These are phyloP conservation scores for Xylaria sp. DNA, from an alignment of 2,329 filamentous ascomycete genomes.

Conservation along the genomic window DNA sequence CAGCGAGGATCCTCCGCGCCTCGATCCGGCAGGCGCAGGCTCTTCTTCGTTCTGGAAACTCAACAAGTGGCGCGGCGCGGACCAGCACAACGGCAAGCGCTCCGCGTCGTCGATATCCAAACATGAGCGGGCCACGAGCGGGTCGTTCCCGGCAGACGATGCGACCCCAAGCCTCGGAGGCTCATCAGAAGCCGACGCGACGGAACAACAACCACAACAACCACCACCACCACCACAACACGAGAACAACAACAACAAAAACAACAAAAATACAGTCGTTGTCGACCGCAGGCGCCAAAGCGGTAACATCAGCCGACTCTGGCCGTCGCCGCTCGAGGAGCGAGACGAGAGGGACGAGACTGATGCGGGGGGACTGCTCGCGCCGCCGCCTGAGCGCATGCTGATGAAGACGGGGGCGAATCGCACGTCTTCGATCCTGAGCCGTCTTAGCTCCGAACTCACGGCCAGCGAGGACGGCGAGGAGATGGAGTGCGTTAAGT, in stretches of 20 bases:
- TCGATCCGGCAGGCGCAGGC: constrained; percentile 49
- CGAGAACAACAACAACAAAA: neutral
- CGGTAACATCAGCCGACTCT: constrained; percentile 22
- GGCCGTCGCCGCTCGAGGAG: constrained; percentile 24
- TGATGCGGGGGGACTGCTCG: too few species aligned
- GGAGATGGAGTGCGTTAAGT: constrained; percentile 61
- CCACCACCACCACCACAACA: neutral
- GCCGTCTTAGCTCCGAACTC: constrained; percentile 63
- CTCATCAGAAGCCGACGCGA: constrained; percentile 15
- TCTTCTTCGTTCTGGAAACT: constrained; percentile 64
- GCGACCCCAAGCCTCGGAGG: constrained; percentile 21
- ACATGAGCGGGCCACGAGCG: constrained; percentile 27
- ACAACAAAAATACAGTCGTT: too few species aligned
- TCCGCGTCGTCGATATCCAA: constrained; percentile 2
- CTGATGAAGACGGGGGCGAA: constrained; percentile 4
- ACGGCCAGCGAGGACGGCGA: constrained; percentile 50
- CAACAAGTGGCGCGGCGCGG: constrained; percentile 56
- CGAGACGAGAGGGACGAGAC: constrained; percentile 22
- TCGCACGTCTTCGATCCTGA: constrained; percentile 52
- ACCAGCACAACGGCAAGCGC: constrained; percentile 13
- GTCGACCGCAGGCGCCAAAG: constrained; percentile 35
- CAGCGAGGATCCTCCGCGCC: constrained; percentile 44
- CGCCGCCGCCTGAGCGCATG: constrained; percentile 24
- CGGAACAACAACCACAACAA: neutral
- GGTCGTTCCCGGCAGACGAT: constrained; percentile 19